Conservation (phyloP, 1,139 yeast species). For the Zygotorulaspora mrakii region DNA sequence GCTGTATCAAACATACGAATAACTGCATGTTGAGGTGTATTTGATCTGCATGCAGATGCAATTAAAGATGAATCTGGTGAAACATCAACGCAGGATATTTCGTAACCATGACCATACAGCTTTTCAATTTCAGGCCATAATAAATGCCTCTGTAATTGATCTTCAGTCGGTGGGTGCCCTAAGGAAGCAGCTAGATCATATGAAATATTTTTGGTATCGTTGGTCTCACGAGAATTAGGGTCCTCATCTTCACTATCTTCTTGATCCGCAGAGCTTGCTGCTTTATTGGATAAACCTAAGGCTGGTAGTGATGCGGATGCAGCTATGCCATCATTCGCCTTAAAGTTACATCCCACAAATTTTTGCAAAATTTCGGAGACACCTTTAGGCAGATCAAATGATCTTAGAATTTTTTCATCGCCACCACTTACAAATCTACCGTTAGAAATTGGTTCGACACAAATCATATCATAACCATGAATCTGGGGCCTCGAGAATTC, state of each 20-base stretch:
- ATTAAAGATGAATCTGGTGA: slow-evolving; percentile 61
- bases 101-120: slow-evolving; percentile 96
- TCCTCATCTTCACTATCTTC: slow-evolving; percentile 43
- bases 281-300: slow-evolving; percentile 89
- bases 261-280: slow-evolving; percentile 51
- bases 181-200: slow-evolving; percentile 43
- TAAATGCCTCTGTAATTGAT: slow-evolving; percentile 84
- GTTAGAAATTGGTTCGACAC: slow-evolving; percentile 59
- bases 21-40: slow-evolving; percentile 78
- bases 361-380: slow-evolving; percentile 60
- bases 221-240: slow-evolving; percentile 41
- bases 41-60: slow-evolving; percentile 91
- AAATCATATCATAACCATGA: slow-evolving; percentile 95
- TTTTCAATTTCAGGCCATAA: slow-evolving; percentile 95
- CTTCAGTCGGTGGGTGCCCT: slow-evolving; percentile 72
- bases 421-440: slow-evolving; percentile 86
- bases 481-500: slow-evolving; percentile 97
- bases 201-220: slow-evolving; percentile 41
- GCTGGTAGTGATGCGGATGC: slow-evolving; percentile 92
- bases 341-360: slow-evolving; percentile 47
- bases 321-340: slow-evolving; percentile 34
- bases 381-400: slow-evolving; percentile 84
- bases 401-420: slow-evolving; percentile 88
- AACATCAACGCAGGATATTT: slow-evolving; percentile 73
- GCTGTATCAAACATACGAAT: slow-evolving; percentile 66